Evolutionary conservation across 2,329 filamentous ascomycete species (phyloP).

Genomic region (Aspergillus eucalypticola): DNA sequence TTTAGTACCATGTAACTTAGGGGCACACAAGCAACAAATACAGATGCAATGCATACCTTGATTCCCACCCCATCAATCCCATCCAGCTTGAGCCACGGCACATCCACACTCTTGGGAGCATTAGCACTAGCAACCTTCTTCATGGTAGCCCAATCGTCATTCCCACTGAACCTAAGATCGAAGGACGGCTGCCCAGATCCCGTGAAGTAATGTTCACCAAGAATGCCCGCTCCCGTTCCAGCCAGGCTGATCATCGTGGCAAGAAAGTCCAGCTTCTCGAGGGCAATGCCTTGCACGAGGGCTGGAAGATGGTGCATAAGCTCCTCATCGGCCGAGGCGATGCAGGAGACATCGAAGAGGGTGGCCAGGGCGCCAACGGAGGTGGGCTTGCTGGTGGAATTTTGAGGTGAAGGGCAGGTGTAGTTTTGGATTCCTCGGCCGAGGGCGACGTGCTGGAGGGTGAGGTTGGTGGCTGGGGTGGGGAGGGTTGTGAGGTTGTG

Average conservation of each 20-base stretch:
- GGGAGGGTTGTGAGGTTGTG: conserved; percentile 26
- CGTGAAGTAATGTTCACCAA: conserved; percentile 42
- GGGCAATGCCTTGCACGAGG: conserved; percentile 21
- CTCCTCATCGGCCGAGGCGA: conserved; percentile 29
- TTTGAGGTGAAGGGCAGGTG: conserved; percentile 38
- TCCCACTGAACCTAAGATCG: conserved; percentile 30
- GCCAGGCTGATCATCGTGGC: conserved; percentile 21
- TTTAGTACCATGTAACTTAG: background rate
- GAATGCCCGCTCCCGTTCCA: conserved; percentile 25
- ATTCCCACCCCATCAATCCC: conserved; percentile 30
- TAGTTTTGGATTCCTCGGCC: conserved; percentile 56
- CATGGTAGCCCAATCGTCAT: conserved; percentile 28
- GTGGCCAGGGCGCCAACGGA: conserved; percentile 49
- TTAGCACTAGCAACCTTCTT: conserved; percentile 30
- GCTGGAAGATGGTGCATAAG: conserved; percentile 33
- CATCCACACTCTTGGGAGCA: conserved; percentile 28
- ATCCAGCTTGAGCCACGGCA: conserved; percentile 38
- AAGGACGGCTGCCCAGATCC: conserved; percentile 32
- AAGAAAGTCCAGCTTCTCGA: conserved; percentile 32
- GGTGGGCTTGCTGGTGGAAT: conserved; percentile 29
- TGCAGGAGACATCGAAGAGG: conserved; percentile 47
- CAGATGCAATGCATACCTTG: conserved; percentile 25
- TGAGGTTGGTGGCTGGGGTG: conserved; percentile 27
- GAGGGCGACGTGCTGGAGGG: conserved; percentile 47
- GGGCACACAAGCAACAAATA: too few relatives aligned